Percentiles rank a stretch among this genome's conserved stretches.
Conservation (phyloP, 1,139 yeast species). For the Pichiaceae sp. region DNA sequence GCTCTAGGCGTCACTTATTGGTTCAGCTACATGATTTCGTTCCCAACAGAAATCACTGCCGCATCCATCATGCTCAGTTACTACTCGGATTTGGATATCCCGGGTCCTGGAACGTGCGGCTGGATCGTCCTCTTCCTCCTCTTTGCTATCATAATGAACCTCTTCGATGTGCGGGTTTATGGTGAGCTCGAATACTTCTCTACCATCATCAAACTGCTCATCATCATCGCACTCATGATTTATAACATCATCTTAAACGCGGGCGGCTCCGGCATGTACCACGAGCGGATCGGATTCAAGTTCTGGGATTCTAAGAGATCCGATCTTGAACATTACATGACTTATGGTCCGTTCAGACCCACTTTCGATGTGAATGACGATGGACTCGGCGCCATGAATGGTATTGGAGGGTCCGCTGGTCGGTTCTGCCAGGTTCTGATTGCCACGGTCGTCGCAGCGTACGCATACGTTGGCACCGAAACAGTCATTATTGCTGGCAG, state of each 20-base stretch:
- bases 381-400: conserved; percentile 39
- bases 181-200: conserved; percentile 69
- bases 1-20: conserved; percentile 76
- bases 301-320: conserved; percentile 56
- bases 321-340: conserved; percentile 36
- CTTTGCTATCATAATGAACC: conserved; percentile 38
- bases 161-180: conserved; percentile 61
- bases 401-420: conserved; percentile 59
- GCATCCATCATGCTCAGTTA: conserved; percentile 67
- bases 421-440: conserved; percentile 56
- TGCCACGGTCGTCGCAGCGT: conserved; percentile 58
- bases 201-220: conserved; percentile 50
- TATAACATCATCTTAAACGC: conserved; percentile 58
- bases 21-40: conserved; percentile 61
- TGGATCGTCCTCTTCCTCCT: conserved; percentile 51
- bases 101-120: conserved; percentile 49
- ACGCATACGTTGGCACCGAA: conserved; percentile 76
- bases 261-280: conserved; percentile 32
- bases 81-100: conserved; percentile 45
- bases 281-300: conserved; percentile 46
- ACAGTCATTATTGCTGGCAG: conserved; percentile 81
- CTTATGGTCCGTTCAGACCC: conserved; percentile 70
- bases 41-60: conserved; percentile 78
- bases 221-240: conserved; percentile 48
- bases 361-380: conserved; percentile 49